A percentile compares a stretch with the other conserved stretches of the same genome.
Evolutionary conservation across 176 grass and related monocot genomes (phyloP).

Genomic region (Eragrostis nindensis): DNA sequence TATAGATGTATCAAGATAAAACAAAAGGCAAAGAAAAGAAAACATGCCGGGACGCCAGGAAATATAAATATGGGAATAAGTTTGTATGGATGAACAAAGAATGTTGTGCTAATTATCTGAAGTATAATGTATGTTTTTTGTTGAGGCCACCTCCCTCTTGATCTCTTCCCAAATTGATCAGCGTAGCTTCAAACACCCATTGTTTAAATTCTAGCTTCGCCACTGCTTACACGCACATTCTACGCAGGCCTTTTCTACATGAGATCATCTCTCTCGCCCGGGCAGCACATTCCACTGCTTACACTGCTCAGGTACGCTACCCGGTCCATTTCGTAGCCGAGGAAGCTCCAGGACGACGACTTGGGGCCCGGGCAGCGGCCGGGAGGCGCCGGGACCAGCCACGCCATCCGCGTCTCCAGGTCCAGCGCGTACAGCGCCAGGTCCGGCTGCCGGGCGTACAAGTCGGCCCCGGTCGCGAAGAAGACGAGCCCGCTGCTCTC

Average conservation of each 20-base stretch:
- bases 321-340: not conserved
- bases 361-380: not conserved
- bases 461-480: not conserved
- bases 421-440: not conserved
- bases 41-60: not conserved
- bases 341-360: slow-evolving; percentile 1
- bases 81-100: slow-evolving; percentile 7
- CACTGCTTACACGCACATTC: too few species aligned
- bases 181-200: too few species aligned
- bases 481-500: slow-evolving; percentile 16
- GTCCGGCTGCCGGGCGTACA: not conserved
- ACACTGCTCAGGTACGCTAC: not conserved
- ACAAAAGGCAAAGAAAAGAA: not conserved
- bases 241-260: not conserved
- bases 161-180: slow-evolving; percentile 63
- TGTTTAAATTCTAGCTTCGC: too few species aligned
- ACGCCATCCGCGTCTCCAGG: not conserved
- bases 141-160: slow-evolving; percentile 38
- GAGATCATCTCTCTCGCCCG: not conserved
- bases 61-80: not conserved
- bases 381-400: not conserved
- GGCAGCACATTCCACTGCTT: too few species aligned
- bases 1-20: not conserved
- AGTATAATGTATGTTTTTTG: slow-evolving; percentile 22
- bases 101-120: slow-evolving; percentile 10